phyloP scores from a whole-genome alignment of 305 asterid genomes.

The Salvia sclarea region DNA sequence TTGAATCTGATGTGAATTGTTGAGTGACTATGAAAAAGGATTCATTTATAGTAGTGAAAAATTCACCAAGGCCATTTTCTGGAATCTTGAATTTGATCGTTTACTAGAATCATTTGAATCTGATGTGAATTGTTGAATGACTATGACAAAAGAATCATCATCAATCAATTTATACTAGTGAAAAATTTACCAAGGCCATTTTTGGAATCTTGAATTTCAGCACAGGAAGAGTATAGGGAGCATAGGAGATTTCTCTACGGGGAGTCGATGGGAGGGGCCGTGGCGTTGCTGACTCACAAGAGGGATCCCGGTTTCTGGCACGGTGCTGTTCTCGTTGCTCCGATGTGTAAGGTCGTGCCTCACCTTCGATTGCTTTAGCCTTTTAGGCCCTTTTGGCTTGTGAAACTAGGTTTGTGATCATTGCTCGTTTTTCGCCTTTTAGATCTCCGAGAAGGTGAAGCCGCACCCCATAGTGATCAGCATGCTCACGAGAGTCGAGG shows the following conservation, averaged over 20 bases:
- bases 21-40: background rate
- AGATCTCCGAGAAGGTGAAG: slow-evolving; percentile 96
- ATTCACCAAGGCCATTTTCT: too few relatives aligned
- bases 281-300: slow-evolving; percentile 76
- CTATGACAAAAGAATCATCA: too few relatives aligned
- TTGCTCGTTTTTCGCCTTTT: slow-evolving; percentile 10
- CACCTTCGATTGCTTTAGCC: background rate
- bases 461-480: slow-evolving; percentile 88
- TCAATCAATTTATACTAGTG: too few relatives aligned
- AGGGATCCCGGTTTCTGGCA: slow-evolving; percentile 82
- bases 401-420: background rate
- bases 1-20: background rate
- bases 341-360: slow-evolving; percentile 84
- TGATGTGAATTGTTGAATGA: background rate
- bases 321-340: slow-evolving; percentile 93
- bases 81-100: background rate
- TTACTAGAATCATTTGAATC: background rate
- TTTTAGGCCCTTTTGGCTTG: background rate
- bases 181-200: background rate
- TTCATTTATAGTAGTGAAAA: too few relatives aligned
- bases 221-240: slow-evolving; percentile 58
- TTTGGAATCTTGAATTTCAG: slow-evolving; percentile 41
- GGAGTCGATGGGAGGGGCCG: slow-evolving; percentile 99
- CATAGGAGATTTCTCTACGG: slow-evolving; percentile 82
- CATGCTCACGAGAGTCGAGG: slow-evolving; percentile 74